Evolutionary conservation across 2,329 filamentous ascomycete genomes (phyloP), one percentile per base, ranked within the genome.

Genomic region (Paecilomyces variotii): DNA sequence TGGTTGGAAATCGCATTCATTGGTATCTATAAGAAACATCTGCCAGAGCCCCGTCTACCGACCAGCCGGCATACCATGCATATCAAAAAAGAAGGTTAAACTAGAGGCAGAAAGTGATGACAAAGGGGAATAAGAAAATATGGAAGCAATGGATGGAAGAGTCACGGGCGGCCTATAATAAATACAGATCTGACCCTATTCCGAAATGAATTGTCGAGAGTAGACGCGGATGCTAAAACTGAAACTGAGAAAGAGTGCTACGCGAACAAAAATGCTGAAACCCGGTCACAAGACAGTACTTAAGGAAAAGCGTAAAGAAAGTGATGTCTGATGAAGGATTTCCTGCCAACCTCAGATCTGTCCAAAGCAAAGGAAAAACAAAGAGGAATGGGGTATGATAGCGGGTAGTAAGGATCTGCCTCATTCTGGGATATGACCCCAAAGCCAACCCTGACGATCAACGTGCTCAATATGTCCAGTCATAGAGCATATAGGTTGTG

Each of bases 51-150:
- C n/a, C 39, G n/a, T 9, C 19, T 45, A n/a, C 39, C 7, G 39
- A 9, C 39, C n/a, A 45, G 39, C 39, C 1, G 35, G 19, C 4
- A 9, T 45, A 34, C 14, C 5, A 45, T 45, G 39, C 12, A 39
- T 4, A 19, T 19, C 39, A 50, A n/a, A 60, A 64, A 60, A 59
- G 56, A 57, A 58, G 54, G 56, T 55, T 30, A 30, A 30, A 30
- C 28, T 30, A 61, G 58, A 52, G 28, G 28, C 9, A 35, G 19
- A 49, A 5, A 26, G 45, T 14, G 56, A 25, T 35, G 50, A 55
- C 60, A 32, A 56, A 55, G 39, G 59, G 27, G 56, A 25, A 60
- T 6, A 45, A 24, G 39, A 4, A 9, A n/a, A n/a, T n/a, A 4
- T 5, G 9, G 6, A 39, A 39, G 35, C 35, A 45, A 24, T 24